Evolutionary conservation across 2,329 filamentous ascomycete species (phyloP).

Genomic region (Tricladium varicosporioides): DNA sequence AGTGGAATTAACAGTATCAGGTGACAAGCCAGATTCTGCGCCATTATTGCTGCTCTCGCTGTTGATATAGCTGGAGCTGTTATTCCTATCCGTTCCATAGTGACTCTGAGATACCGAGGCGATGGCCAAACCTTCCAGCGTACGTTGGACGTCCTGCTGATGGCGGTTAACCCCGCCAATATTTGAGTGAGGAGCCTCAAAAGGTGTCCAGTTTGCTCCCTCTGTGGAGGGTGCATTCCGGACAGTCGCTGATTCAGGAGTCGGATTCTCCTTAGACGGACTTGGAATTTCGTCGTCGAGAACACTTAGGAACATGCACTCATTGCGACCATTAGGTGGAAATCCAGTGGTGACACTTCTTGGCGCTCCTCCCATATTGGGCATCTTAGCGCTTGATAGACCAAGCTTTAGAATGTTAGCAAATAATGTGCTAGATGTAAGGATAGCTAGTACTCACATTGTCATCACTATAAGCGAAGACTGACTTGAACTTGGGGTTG

Average conservation of each 20-base stretch:
- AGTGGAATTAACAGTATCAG: conserved; percentile 23
- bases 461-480: conserved; percentile 43
- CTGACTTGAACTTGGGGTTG: conserved; percentile 56
- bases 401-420: conserved; percentile 27
- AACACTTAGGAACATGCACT: background rate
- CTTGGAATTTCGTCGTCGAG: background rate
- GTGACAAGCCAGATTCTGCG: conserved; percentile 25
- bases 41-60: conserved; percentile 42
- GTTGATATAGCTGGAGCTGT: conserved; percentile 39
- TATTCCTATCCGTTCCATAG: conserved; percentile 11
- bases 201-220: conserved; percentile 19
- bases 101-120: conserved; percentile 9
- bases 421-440: conserved; percentile 8
- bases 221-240: background rate
- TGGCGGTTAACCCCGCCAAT: background rate
- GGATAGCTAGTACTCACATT: conserved; percentile 26
- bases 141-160: conserved; percentile 22
- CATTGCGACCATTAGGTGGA: background rate
- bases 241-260: background rate
- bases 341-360: background rate
- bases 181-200: background rate
- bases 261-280: background rate
- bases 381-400: conserved; percentile 21
- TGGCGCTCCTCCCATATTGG: conserved; percentile 8
- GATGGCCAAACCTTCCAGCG: conserved; percentile 22